Base-by-base conservation (phyloP, 2,329 filamentous ascomycete genomes). In the Arachnopeziza araneosa region DNA sequence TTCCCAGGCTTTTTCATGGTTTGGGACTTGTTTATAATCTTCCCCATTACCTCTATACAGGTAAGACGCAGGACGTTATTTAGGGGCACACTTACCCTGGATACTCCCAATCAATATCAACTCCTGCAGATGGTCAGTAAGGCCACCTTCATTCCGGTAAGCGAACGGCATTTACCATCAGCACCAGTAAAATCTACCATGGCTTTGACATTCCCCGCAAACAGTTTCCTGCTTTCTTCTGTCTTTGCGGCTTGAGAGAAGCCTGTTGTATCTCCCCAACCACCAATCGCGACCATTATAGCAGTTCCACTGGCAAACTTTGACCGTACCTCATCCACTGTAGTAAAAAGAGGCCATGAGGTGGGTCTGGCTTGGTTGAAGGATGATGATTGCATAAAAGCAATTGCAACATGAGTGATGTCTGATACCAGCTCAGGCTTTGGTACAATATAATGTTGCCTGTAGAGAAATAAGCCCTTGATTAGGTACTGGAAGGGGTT, bases 221-320 rank as follows among this genome's bases (percentile, higher is more conserved):
- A 92, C 8, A 74, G 75, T 60, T 78, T 75, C 10, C 86, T 81
- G 1, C 79, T 80, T 5, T 72, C 67, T 0, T 81, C 76, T 2
- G 78, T 78, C 52, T 76, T 78, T 1, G 84, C 83, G 0, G 81
- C 87, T 7, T 70, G 71, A 0, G 81, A 79, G 67, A 90, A 91
- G 0, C 87, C 88, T 4, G 73, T 71, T 0, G 82, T 85, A 60
- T 91, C 86, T 0, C 86, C 88, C 88, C 89, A 92, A 58, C 88
- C 89, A 12, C 89, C 89, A 64, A 92, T 83, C 21, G 89, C 87
- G 44, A 91, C 79, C 75, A 88, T 80, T 24, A 91, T 73, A 66
- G 88, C 86, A 21, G 86, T 85, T 30, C 76, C 77, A 0, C 72
- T 59, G 8, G 73, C 73, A 61, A 87, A 84, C 54, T 61, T 56